Evolutionary conservation across 176 grass and related monocot genomes (phyloP), one percentile per base, ranked within the genome.

Genomic region (Thalia dealbata): DNA sequence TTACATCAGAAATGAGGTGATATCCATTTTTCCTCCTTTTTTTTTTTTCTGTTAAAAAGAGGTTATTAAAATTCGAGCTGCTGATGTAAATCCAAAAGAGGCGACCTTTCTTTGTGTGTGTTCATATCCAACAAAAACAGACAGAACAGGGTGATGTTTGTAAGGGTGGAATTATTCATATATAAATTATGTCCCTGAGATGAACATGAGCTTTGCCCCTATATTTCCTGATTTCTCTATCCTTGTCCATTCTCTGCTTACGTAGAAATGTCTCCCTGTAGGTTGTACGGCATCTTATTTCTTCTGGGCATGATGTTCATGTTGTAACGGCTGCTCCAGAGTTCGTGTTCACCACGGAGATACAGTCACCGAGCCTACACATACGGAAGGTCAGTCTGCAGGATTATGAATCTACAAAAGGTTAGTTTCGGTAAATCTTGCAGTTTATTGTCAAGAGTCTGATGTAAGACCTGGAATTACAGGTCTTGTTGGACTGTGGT

Each of bases 291-390:
- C 95, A 97, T 83, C 90, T 97, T 3, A 72, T 97, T 55, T 79
- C 80, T 41, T 81, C 87, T 27, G 95, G 90, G 23, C 95, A 97
- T 69, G 95, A 92, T 71, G 95, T 97, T 68, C 95, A 92, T 81
- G 95, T 92, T 54, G 90, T 92, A 38, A 97, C 90, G 24, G 87
- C 76, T 14, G 90, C 87, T 71, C 95, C 95, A 14, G 85, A 90
- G 44, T 97, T 97, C 83, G 95, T 97, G 78, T 97, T 97, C 85
- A 92, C 90, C 69, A 92, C 87, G 19, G 90, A 97, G 78, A 88
- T 97, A 66, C 30, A 58, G 35, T 92, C 89, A 58, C 83, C 83
- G 16, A 68, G 83, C 75, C 87, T 97, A 75, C 93, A 88, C 79
- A 90, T 97, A 75, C 85, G 89, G 73, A 88, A 84, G 89, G 84